These are phyloP conservation scores for Pelargonium australe DNA, from an alignment of 441 rosid genomes.

Conservation along the genomic window DNA sequence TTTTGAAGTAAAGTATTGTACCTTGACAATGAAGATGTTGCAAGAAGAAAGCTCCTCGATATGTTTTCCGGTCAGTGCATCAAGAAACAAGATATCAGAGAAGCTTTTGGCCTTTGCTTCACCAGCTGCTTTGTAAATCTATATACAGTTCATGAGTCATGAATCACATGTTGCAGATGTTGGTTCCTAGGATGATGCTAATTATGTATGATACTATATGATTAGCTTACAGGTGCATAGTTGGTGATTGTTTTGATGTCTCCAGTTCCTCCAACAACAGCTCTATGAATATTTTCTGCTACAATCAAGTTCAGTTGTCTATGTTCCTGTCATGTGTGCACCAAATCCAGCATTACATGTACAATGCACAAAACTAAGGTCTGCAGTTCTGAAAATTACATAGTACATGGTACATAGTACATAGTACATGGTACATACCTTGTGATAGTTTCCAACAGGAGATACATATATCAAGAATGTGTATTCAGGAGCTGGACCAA, in stretches of 20 bases:
- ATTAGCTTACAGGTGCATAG: conserved; percentile 21
- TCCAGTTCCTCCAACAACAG: conserved; percentile 23
- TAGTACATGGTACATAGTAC: no score
- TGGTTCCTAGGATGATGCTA: background rate
- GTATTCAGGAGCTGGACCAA: conserved; percentile 75
- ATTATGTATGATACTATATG: background rate
- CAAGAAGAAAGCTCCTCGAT: conserved; percentile 23
- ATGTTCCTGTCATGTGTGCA: background rate
- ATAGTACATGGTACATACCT: conserved; percentile 27
- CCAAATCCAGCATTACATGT: no score
- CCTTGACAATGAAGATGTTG: conserved; percentile 22
- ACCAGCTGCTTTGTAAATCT: conserved; percentile 12
- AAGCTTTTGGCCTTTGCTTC: conserved; percentile 21
- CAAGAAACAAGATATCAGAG: conserved; percentile 23
- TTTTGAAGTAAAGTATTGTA: background rate
- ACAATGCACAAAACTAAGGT: background rate
- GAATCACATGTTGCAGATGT: background rate
- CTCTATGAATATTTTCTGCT: conserved; percentile 19
- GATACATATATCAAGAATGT: conserved; percentile 70
- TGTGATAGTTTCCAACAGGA: conserved; percentile 76
- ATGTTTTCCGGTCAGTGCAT: conserved; percentile 21
- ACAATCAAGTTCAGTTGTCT: conserved; percentile 21
- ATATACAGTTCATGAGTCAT: background rate
- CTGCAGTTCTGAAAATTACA: no score
- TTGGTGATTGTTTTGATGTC: conserved; percentile 20